Evolutionary conservation across 306 rosid genomes (phyloP), one percentile per base, ranked within the genome.

Genomic region (Astragalus membranaceus): DNA sequence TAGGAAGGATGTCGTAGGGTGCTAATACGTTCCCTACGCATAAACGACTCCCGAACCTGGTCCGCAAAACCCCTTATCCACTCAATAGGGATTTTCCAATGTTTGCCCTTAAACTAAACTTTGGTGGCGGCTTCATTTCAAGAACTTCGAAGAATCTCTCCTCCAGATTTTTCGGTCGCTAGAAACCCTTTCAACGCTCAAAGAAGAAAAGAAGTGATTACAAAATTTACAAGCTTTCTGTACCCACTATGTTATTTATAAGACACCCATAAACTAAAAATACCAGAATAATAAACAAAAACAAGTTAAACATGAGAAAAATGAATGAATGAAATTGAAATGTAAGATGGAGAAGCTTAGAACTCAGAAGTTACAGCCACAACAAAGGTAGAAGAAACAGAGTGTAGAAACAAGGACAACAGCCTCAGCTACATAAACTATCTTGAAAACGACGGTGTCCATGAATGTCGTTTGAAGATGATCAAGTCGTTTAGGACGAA

Each of bases 321-420:
- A 53, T 12, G 2, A 23, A 50, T 4, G n/a, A 52, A 63, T 39
- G 2, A 73, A 51, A 41, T 0, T 0, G 20, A 35, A 58, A 37
- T 41, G 11, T 41, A 8, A 41, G 11, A 2, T 5, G 8, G 39
- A 35, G 39, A 35, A 4, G 8, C 39, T 4, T 36, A 0, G 5
- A 43, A 46, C 0, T 83, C 80, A 90, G 80, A 90, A 77, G 46
- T 88, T 74, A 70, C 97, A 84, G 46, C 97, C 97, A 52, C 90
- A 90, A 41, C 95, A 88, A 37, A 90, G 86, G 75, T 77, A 90
- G 90, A 90, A 90, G 86, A 90, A 88, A 61, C 95, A 90, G 49
- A 90, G 81, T 0, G 85, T 81, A 8, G 92, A 88, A 52, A 88
- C 87, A 8, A 90, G 89, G 42, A 88, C 88, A 8, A 90, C 83